Evolutionary conservation across 148 eudicot genomes (phyloP), one percentile per base, ranked within the genome.

Genomic region (Pharnaceum exiguum): DNA sequence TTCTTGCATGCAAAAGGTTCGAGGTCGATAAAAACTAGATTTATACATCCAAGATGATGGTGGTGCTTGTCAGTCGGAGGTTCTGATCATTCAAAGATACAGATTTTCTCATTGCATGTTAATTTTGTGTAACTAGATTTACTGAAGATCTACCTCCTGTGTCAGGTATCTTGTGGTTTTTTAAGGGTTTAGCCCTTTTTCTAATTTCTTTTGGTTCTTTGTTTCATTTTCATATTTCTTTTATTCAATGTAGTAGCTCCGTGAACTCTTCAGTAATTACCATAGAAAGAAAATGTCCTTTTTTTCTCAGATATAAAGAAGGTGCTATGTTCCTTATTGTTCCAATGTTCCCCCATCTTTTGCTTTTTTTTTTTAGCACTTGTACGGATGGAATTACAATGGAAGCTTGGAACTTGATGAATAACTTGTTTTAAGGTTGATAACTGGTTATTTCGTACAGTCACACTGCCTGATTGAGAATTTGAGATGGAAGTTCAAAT

Each of bases 211-310:
- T 22, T 15, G 18, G 12, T 55, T n/a, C 7, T 30, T 53, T 35
- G 40, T 13, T 19, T 22, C 3, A 7, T 27, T 27, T 40, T 16
- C 3, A 35, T 61, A 24, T 3, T 60, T 62, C 27, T 38, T 50
- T 51, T 10, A 62, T 51, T 51, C 27, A 29, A 62, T 62, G 57
- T 51, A 62, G 8, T 51, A 51, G 42, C n/a, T n/a, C 37, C 2
- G 49, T 11, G 5, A 31, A 59, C 54, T 36, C 10, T 16, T 48
- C 10, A 48, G 32, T 43, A 23, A 30, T 30, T 45, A 2, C 12
- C 12, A 31, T 31, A 28, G 3, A 59, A 5, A 29, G 46, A 59
- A 30, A 45, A 30, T 46, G 45, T 25, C 24, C 2, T 25, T 43
- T 53, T 21, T 53, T 33, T n/a, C n/a, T n/a, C n/a, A n/a, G n/a